These are phyloP conservation scores for Hamamelis virginiana DNA, from an alignment of 164 flowering plant species.

Conservation along the genomic window DNA sequence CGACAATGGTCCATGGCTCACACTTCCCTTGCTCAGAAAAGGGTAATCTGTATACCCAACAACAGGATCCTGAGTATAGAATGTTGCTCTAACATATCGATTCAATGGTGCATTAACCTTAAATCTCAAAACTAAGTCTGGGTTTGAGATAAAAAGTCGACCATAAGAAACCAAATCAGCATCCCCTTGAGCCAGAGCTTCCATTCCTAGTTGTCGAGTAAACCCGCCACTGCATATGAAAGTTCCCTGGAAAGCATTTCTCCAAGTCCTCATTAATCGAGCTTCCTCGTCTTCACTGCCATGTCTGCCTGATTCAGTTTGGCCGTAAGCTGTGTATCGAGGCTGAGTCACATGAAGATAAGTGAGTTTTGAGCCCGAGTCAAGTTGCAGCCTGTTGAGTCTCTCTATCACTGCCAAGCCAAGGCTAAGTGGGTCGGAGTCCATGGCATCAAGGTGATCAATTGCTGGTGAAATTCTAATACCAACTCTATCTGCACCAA, in stretches of 20 bases:
- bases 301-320: constrained; percentile 44
- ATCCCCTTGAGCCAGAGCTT: constrained; percentile 52
- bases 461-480: constrained; percentile 68
- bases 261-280: constrained; percentile 36
- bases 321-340: constrained; percentile 56
- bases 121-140: constrained; percentile 53
- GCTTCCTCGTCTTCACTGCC: constrained; percentile 56
- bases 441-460: constrained; percentile 62
- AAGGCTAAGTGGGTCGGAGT: constrained; percentile 52
- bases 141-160: constrained; percentile 56
- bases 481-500: constrained; percentile 52
- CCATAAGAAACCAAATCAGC: constrained; percentile 67
- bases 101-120: constrained; percentile 47
- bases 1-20: constrained; percentile 1
- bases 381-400: constrained; percentile 46
- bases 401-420: constrained; percentile 54
- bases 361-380: constrained; percentile 33
- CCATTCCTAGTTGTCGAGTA: constrained; percentile 50
- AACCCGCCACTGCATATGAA: constrained; percentile 61
- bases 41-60: constrained; percentile 64
- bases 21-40: constrained; percentile 13
- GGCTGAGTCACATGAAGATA: constrained; percentile 70
- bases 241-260: constrained; percentile 50
- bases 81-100: constrained; percentile 49
- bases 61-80: constrained; percentile 63